Percentiles rank a stretch among this genome's conserved stretches.
These are phyloP conservation scores for Eucalyptus polybractea DNA, from an alignment of 345 rosid genomes.

Conservation along the genomic window DNA sequence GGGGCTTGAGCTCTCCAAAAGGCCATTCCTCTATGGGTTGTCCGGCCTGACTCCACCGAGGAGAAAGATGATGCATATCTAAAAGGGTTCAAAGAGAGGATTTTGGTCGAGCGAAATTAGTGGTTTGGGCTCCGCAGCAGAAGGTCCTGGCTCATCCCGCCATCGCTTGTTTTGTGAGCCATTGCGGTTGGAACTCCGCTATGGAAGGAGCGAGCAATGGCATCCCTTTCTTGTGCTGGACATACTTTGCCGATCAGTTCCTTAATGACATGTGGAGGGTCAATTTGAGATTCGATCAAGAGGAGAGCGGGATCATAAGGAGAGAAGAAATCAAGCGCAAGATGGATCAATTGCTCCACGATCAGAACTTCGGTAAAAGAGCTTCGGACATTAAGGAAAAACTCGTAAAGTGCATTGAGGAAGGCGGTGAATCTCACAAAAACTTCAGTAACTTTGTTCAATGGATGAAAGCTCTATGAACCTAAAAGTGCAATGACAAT, in stretches of 20 bases:
- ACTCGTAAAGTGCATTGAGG: neutral
- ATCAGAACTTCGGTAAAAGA: neutral
- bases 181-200: slow-evolving; percentile 29
- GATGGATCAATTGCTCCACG: neutral
- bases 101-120: neutral
- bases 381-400: neutral
- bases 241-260: slow-evolving; percentile 20
- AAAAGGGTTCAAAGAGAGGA: neutral
- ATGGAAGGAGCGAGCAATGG: slow-evolving; percentile 21
- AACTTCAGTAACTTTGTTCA: neutral
- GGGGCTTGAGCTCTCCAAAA: neutral
- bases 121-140: slow-evolving; percentile 22
- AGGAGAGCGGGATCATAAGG: slow-evolving; percentile 3
- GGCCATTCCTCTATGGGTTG: slow-evolving; percentile 1
- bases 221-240: slow-evolving; percentile 18
- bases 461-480: neutral
- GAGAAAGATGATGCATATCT: neutral
- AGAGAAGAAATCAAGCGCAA: slow-evolving; percentile 4
- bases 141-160: slow-evolving; percentile 13
- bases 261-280: slow-evolving; percentile 10
- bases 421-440: neutral
- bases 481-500: neutral
- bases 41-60: neutral
- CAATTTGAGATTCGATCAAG: slow-evolving; percentile 2
- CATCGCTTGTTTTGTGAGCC: slow-evolving; percentile 20